These are phyloP conservation scores for Peziza echinospora DNA, from an alignment of 495 filamentous ascomycete species.

Conservation along the genomic window DNA sequence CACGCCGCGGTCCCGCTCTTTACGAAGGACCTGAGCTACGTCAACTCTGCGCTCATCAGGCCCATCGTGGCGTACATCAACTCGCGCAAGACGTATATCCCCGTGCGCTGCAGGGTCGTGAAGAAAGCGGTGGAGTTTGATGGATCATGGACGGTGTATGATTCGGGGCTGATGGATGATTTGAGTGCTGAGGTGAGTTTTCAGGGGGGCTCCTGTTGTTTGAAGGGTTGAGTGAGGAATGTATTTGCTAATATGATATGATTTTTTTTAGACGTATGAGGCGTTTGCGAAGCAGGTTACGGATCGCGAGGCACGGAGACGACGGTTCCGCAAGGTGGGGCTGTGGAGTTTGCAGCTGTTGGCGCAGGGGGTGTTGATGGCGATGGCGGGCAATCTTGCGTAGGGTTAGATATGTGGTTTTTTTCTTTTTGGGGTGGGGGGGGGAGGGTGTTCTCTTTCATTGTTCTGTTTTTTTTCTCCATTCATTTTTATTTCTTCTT, in stretches of 20 bases:
- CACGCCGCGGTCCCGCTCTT: constrained; percentile 81
- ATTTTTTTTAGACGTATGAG: constrained; percentile 42
- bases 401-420: too few relatives aligned
- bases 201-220: neutral
- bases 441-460: too few relatives aligned
- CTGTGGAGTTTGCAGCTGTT: constrained; percentile 84
- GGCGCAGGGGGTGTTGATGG: constrained; percentile 85
- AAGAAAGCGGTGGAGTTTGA: constrained; percentile 78
- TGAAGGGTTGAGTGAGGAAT: neutral
- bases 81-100: constrained; percentile 76
- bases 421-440: too few relatives aligned
- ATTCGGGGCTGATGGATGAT: constrained; percentile 88
- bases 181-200: constrained; percentile 55
- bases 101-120: constrained; percentile 79
- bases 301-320: constrained; percentile 60
- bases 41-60: constrained; percentile 82
- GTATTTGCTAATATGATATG: neutral
- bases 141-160: constrained; percentile 85
- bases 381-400: constrained; percentile 71
- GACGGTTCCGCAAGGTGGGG: constrained; percentile 85
- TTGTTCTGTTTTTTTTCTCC: too few relatives aligned
- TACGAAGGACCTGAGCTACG: constrained; percentile 68
- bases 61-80: constrained; percentile 99
- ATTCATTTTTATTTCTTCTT: too few relatives aligned
- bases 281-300: constrained; percentile 78